Base-by-base conservation (phyloP, 78 protist genomes). In the Dictyostelium purpureum region DNA sequence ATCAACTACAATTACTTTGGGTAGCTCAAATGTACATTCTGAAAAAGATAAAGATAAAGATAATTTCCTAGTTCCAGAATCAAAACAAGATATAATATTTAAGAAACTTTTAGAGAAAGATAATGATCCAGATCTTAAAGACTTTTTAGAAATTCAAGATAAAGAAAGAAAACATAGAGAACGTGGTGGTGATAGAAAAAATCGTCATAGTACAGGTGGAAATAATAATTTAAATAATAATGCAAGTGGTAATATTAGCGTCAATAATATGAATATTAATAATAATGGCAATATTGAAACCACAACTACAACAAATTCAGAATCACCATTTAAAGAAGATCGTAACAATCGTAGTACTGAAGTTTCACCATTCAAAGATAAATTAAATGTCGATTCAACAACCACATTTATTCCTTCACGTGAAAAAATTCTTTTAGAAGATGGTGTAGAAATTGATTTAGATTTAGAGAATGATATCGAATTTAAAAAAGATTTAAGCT, bases 391-490 rank as follows among this genome's bases (percentile, higher is more conserved):
- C 24, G 1, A 40, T 24, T 11, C 47, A 28, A 5, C 0, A 0
- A 49, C 82, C 24, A n/a, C 65, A 54, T 2, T 49, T 54, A 26
- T 59, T 9, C 24, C 49, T 1, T 12, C 43, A 63, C 56, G 77
- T 37, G 43, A 38, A 28, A 56, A 16, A 18, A 37, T 37, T 26
- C 16, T 38, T 2, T 16, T 56, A n/a, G 24, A 33, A 14, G n/a
- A n/a, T n/a, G n/a, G n/a, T n/a, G n/a, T n/a, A n/a, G n/a, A n/a
- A n/a, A 24, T 47, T 40, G 56, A 63, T 59, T 67, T 67, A 37
- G 65, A 63, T 59, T n/a, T 80, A 19, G 89, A 80, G 11, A 35
- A 14, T 21, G 89, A 80, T 49, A 57, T 63, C 11, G 89, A 80
- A 16, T 63, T 66, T 38, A 42, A 80, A 33, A 80, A 67, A 24